Conservation (phyloP, 441 rosid genomes). For the Melastoma candidum region DNA sequence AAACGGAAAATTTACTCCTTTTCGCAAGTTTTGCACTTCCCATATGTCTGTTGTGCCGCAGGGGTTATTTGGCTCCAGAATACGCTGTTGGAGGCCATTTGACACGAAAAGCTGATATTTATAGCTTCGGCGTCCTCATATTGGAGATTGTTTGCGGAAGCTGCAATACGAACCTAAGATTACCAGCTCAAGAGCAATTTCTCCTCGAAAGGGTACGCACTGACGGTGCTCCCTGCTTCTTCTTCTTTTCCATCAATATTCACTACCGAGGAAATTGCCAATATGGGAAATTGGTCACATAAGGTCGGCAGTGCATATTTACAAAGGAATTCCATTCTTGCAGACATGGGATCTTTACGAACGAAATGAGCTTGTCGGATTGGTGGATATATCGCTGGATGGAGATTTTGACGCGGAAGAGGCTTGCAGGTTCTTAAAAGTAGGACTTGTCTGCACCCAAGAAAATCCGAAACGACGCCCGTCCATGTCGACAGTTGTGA, state of each 20-base stretch:
- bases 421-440: constrained; percentile 68
- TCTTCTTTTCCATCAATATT: no score
- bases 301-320: background rate
- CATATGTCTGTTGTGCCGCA: constrained; percentile 14
- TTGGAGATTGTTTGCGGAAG: constrained; percentile 85
- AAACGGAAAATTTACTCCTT: no score
- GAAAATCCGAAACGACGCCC: constrained; percentile 81
- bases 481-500: constrained; percentile 69
- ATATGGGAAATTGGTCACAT: constrained; percentile 1
- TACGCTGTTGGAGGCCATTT: constrained; percentile 87
- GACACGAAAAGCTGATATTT: constrained; percentile 84
- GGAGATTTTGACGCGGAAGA: constrained; percentile 77
- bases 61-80: constrained; percentile 98
- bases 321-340: constrained; percentile 12
- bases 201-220: constrained; percentile 74
- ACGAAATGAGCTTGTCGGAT: constrained; percentile 47
- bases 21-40: no score
- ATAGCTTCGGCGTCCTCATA: constrained; percentile 88
- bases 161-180: constrained; percentile 66
- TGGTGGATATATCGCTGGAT: constrained; percentile 51
- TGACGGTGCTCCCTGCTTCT: background rate
- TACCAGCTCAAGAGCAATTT: constrained; percentile 70
- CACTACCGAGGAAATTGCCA: background rate
- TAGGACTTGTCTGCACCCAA: constrained; percentile 91
- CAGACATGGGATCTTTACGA: constrained; percentile 86